A percentile compares a stretch with the other conserved stretches of the same genome.
Evolutionary conservation across 768 basidiomycete genomes (phyloP).

Genomic region (Mycena crocata): DNA sequence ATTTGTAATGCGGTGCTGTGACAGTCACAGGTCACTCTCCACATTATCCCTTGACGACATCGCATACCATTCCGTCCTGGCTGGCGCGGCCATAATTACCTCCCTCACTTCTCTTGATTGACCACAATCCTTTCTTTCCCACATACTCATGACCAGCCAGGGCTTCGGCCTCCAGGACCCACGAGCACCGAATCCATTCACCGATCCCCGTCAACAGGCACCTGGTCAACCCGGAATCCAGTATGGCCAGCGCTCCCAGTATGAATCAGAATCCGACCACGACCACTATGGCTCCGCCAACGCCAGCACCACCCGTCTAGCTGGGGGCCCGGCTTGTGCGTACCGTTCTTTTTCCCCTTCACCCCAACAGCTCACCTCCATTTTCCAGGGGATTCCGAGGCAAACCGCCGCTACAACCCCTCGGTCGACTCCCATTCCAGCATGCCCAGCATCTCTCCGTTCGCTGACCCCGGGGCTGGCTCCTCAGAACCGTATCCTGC

Average conservation of each 20-base stretch:
- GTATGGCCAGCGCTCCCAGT: conserved; percentile 48
- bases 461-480: conserved; percentile 64
- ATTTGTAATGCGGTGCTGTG: not conserved
- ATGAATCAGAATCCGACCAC: conserved; percentile 59
- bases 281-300: conserved; percentile 65
- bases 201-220: conserved; percentile 32
- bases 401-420: conserved; percentile 60
- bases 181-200: conserved; percentile 42
- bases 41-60: conserved; percentile 34
- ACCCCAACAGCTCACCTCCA: conserved; percentile 31
- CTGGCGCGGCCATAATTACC: conserved; percentile 31
- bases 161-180: conserved; percentile 52
- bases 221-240: conserved; percentile 28
- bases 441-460: conserved; percentile 68
- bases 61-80: conserved; percentile 31
- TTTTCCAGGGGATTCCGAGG: conserved; percentile 44
- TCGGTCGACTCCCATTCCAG: conserved; percentile 73
- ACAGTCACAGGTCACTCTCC: not conserved
- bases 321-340: conserved; percentile 50
- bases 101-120: conserved; percentile 25
- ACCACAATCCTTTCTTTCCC: conserved; percentile 45
- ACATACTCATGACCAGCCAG: conserved; percentile 47
- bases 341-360: conserved; percentile 14
- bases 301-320: conserved; percentile 68
- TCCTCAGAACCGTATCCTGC: conserved; percentile 87